Evolutionary conservation across 1,284 basidiomycete species (phyloP).

Genomic region (Leccinum fuscescens): DNA sequence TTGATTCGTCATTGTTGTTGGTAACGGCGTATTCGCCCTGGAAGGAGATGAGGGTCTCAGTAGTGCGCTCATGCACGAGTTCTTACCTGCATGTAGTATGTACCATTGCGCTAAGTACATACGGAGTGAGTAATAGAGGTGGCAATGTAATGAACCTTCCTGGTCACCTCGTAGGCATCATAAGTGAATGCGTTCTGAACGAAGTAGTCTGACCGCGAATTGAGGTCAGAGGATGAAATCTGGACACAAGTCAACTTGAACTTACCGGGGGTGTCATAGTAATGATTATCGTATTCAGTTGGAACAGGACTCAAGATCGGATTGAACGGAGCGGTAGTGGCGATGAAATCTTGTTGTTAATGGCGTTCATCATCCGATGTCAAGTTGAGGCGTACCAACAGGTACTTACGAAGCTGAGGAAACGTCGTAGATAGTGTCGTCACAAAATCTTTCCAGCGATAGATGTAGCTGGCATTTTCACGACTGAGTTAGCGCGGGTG

Average conservation of each 20-base stretch:
- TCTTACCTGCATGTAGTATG: constrained; percentile 46
- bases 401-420: constrained; percentile 55
- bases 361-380: not conserved
- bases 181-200: constrained; percentile 61
- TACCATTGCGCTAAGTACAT: constrained; percentile 44
- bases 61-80: not conserved
- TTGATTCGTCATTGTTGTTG: constrained; percentile 55
- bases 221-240: not conserved
- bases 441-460: constrained; percentile 61
- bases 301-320: constrained; percentile 55
- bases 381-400: not conserved
- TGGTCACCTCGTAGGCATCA: constrained; percentile 48
- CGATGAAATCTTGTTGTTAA: constrained; percentile 52
- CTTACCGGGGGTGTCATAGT: constrained; percentile 56
- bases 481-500: not conserved
- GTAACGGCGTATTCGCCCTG: constrained; percentile 65
- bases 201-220: constrained; percentile 51
- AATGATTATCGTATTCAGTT: constrained; percentile 59
- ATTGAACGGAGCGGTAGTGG: constrained; percentile 47
- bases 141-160: not conserved
- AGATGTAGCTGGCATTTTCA: constrained; percentile 44
- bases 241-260: not conserved
- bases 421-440: constrained; percentile 54
- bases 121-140: not conserved
- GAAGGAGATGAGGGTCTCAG: not conserved